Base-by-base conservation (phyloP, 2,329 filamentous ascomycete genomes). In the Colletotrichum theobromicola region DNA sequence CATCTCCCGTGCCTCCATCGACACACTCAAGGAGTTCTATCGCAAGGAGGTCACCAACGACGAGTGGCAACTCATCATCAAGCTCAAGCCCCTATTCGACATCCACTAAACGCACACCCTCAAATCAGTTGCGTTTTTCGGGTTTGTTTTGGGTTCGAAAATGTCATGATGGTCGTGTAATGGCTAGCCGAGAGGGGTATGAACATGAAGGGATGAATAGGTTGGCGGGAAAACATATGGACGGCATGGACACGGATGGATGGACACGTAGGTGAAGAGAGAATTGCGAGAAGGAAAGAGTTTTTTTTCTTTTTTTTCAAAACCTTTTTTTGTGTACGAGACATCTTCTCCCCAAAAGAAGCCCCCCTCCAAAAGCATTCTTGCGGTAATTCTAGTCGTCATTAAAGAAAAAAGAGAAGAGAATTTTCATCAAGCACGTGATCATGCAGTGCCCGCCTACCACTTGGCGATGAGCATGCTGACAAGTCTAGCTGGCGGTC, bases 1-100 rank as follows among this genome's bases (percentile, higher is more conserved):
- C 75, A 95, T 99, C 80, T 97, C 94, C 57, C 91, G 97, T 78
- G 90, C 92, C 79, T 97, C 94, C 81, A 99, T 99, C 84, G 95
- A 99, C 85, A 95, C 93, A 10, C 91, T 99, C 77, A 99, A 99
- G 90, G 95, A 98, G 82, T 98, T 95, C 84, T 99, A 98, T 87
- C 90, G 96, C 71, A 88, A 92, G 72, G 96, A 98, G 75, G 95
- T 98, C 55, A 90, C 90, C 63, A 96, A 94, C 85, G 97, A 98
- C 13, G 97, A 99, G 87, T 99, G 97, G 97, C 89, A 91, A 81
- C 88, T 99, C 77, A 95, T 99, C 82, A 94, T 96, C 85, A 98
- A 98, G 90, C 88, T 99, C 82, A 99, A 99, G 91, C 93, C 94
- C 53, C 83, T 98, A 78, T 98, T 98, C 83, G 97, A 98, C 85